These are phyloP conservation scores for Boletus patriciae DNA, from an alignment of 768 basidiomycete species.

Conservation along the genomic window DNA sequence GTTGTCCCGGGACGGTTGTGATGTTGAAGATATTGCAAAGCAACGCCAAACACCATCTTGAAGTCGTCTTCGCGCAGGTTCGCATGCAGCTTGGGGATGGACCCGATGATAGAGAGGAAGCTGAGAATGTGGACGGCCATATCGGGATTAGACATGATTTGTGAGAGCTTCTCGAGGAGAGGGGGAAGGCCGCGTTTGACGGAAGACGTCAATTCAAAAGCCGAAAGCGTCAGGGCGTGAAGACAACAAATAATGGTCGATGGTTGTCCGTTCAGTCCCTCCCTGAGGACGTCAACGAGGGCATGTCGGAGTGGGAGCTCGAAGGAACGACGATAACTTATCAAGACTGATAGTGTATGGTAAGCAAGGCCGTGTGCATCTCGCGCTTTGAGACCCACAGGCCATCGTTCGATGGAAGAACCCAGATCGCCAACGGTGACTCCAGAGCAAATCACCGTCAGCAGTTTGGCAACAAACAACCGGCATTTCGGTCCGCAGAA, in stretches of 20 bases:
- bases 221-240: conserved; percentile 82
- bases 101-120: conserved; percentile 84
- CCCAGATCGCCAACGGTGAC: conserved; percentile 61
- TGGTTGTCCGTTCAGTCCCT: conserved; percentile 66
- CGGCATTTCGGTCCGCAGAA: conserved; percentile 88
- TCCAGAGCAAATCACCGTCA: conserved; percentile 65
- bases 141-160: conserved; percentile 91
- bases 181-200: conserved; percentile 76
- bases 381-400: conserved; percentile 59
- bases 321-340: conserved; percentile 83
- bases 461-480: conserved; percentile 57
- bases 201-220: conserved; percentile 82
- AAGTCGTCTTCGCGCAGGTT: conserved; percentile 92
- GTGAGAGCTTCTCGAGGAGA: conserved; percentile 83
- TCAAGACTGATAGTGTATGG: conserved; percentile 81
- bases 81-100: conserved; percentile 72
- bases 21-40: conserved; percentile 88
- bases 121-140: conserved; percentile 97
- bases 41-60: conserved; percentile 92
- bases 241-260: conserved; percentile 86
- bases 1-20: conserved; percentile 70
- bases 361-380: conserved; percentile 89
- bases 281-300: conserved; percentile 71
- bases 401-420: conserved; percentile 57
- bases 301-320: conserved; percentile 62